phyloP scores from a whole-genome alignment of 2,329 filamentous ascomycete genomes.

The Aureobasidium namibiae region DNA sequence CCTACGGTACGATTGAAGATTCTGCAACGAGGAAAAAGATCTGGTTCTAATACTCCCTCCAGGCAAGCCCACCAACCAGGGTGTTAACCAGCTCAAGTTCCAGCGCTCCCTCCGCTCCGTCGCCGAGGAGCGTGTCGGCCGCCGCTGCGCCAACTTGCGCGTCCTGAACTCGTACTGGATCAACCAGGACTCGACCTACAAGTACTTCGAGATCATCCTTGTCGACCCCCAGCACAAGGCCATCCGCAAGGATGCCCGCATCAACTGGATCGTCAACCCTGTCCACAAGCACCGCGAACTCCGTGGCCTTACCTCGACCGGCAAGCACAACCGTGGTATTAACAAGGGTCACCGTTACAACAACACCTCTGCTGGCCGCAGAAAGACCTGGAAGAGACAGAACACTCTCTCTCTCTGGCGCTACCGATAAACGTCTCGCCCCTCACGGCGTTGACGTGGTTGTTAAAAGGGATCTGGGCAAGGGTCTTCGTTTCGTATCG shows the following conservation, averaged over 20 bases:
- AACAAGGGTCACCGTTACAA: conserved; percentile 99
- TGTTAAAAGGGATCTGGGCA: conserved; percentile 1
- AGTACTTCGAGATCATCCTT: conserved; percentile 99
- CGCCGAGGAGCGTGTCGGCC: conserved; percentile 99
- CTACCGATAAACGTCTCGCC: conserved; percentile 63
- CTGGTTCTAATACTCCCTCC: conserved; percentile 22
- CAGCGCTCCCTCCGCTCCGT: conserved; percentile 97
- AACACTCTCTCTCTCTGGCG: conserved; percentile 99
- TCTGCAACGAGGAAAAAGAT: not conserved
- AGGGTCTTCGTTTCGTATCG: conserved; percentile 6
- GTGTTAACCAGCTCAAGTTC: conserved; percentile 99
- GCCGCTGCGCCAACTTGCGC: conserved; percentile 96
- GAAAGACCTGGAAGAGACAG: conserved; percentile 99
- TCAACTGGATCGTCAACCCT: conserved; percentile 99
- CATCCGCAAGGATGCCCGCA: conserved; percentile 96
- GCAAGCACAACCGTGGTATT: conserved; percentile 99
- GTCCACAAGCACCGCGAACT: conserved; percentile 99
- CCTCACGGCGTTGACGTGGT: not conserved
- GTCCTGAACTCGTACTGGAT: conserved; percentile 99
- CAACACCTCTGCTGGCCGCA: conserved; percentile 93
- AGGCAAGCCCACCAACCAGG: conserved; percentile 99
- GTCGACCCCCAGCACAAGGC: conserved; percentile 99
- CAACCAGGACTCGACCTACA: conserved; percentile 99
- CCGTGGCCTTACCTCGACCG: conserved; percentile 93
- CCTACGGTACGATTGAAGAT: conserved; percentile 65